Base-by-base conservation (phyloP, 2,329 filamentous ascomycete genomes). In the Microsporum audouinii region DNA sequence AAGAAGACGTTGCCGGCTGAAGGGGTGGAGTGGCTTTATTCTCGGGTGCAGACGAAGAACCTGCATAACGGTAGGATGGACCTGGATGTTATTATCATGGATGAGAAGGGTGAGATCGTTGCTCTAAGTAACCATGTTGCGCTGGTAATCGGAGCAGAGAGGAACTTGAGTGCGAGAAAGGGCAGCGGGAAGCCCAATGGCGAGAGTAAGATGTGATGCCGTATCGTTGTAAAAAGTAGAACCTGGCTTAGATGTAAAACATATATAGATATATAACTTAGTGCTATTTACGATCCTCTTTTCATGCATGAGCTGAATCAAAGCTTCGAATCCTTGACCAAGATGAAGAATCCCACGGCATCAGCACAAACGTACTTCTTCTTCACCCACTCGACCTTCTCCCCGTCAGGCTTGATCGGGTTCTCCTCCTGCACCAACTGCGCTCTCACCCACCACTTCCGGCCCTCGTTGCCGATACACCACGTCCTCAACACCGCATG, bases 21-120 rank as follows among this genome's bases (percentile, higher is more conserved):
- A 47, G 88, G 89, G 14, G 83, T 84, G 0, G 84, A 89, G 70
- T 94, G 87, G 85, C 70, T 95, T 59, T 86, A 86, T 67, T 77
- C 85, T 45, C 79, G 88, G 36, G 78, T 86, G 10, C 78, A 81
- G 60, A 79, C 84, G 3, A 91, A 89, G 73, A 76, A 79, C 71
- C 82, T 91, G 47, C 80, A 79, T 65, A 85, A 89, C 65, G 89
- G 89, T 0, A 78, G 87, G 62, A 85, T 88, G 70, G 89, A 95
- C 75, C 69, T 91, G 53, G 87, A 92, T 65, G 78, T 92, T 27
- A 74, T 85, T 33, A 75, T 91, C 1, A 72, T 85, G 70, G 86
- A 91, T 73, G 79, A 79, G 39, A 68, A 73, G 1, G 84, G 84
- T 0, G 84, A 88, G 53, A 67, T 90, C 43, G 80, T 91, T 33